Percentiles rank a stretch among this genome's conserved stretches.
Evolutionary conservation across 2,329 filamentous ascomycete species (phyloP).

Genomic region (Sclerotinia spermophila): DNA sequence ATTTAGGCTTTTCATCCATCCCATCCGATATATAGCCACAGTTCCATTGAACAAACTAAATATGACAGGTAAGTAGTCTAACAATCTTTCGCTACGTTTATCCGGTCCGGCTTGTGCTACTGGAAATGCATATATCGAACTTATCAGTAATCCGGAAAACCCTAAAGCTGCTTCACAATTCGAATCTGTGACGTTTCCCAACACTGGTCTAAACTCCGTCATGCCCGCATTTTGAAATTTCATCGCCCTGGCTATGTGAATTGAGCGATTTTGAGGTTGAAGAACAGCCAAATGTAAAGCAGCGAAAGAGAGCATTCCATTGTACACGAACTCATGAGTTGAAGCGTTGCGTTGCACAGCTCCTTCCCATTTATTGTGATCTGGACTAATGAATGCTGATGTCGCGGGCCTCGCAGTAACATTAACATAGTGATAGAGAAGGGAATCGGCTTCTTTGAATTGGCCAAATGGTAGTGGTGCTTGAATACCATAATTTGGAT

Average conservation of each 20-base stretch:
- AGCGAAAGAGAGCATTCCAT: slow-evolving; percentile 14
- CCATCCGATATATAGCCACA: slow-evolving; percentile 11
- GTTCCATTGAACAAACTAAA: slow-evolving; percentile 14
- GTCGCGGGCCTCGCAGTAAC: slow-evolving; percentile 4
- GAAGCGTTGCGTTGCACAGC: slow-evolving; percentile 1
- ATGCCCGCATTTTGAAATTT: slow-evolving; percentile 11
- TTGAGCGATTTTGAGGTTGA: not conserved
- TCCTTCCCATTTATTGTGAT: slow-evolving; percentile 8
- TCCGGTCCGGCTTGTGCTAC: slow-evolving; percentile 4
- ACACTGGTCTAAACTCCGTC: not conserved
- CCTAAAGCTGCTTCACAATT: slow-evolving; percentile 13
- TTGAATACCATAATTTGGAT: not conserved
- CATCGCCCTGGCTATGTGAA: not conserved
- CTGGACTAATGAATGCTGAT: slow-evolving; percentile 8
- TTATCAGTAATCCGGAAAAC: slow-evolving; percentile 7
- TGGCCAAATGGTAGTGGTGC: not conserved
- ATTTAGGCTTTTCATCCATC: slow-evolving; percentile 9
- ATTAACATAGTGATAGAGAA: slow-evolving; percentile 13
- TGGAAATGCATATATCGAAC: slow-evolving; percentile 12
- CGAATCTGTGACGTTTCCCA: not conserved
- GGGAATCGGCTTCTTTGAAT: not conserved
- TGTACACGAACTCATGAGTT: slow-evolving; percentile 12
- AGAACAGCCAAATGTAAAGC: slow-evolving; percentile 9
- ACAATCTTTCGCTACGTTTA: not conserved
- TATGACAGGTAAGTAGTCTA: slow-evolving; percentile 3